Conservation (phyloP, 2,329 filamentous ascomycete species). For the Alternaria alternata region DNA sequence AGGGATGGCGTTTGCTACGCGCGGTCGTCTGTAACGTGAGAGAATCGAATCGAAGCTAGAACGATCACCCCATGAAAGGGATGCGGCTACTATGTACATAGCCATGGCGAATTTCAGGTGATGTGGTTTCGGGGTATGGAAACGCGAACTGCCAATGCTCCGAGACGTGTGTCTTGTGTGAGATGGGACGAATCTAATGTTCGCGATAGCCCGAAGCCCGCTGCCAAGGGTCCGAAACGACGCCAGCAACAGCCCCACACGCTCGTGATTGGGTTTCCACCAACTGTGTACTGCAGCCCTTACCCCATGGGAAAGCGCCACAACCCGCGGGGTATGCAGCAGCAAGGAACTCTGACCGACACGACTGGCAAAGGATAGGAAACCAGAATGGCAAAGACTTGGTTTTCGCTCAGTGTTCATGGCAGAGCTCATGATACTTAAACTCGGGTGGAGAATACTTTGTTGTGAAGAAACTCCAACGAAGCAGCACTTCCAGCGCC, state of each 20-base stretch:
- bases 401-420: neutral
- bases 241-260: slow-evolving; percentile 1
- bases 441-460: neutral
- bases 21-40: neutral
- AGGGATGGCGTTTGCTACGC: neutral
- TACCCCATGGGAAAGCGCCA: slow-evolving; percentile 12
- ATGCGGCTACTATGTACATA: neutral
- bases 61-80: neutral
- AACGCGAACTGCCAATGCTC: neutral
- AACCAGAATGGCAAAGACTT: neutral
- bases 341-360: slow-evolving; percentile 4
- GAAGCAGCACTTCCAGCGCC: neutral
- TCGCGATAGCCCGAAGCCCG: slow-evolving; percentile 18
- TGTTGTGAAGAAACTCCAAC: neutral
- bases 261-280: slow-evolving; percentile 13
- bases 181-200: neutral
- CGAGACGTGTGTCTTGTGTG: neutral
- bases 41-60: neutral
- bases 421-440: neutral
- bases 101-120: neutral
- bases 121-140: neutral
- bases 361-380: neutral
- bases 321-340: slow-evolving; percentile 7
- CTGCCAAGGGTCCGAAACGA: slow-evolving; percentile 24
- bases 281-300: slow-evolving; percentile 1